Evolutionary conservation across 768 basidiomycete genomes (phyloP).

Genomic region (Pisolithus orientalis): DNA sequence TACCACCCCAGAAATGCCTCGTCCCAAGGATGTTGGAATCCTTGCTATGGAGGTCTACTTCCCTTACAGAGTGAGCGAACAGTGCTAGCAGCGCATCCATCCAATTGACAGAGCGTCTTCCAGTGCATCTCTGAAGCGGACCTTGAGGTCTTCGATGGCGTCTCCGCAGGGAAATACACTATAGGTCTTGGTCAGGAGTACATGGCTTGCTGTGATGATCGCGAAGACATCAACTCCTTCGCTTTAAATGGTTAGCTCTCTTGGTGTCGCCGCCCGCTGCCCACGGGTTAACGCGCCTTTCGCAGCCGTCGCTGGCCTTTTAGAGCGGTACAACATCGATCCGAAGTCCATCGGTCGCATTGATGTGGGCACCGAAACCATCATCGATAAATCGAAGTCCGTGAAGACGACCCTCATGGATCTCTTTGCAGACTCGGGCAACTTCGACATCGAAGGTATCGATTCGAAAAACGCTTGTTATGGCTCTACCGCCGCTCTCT

Average conservation of each 20-base stretch:
- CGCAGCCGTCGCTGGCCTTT: constrained; percentile 79
- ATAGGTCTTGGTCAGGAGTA: constrained; percentile 96
- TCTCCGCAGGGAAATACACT: constrained; percentile 95
- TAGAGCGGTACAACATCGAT: constrained; percentile 94
- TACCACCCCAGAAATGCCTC: constrained; percentile 26
- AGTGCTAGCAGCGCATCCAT: constrained; percentile 1
- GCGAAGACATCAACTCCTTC: constrained; percentile 99
- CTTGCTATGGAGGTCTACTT: constrained; percentile 94
- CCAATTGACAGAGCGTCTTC: constrained; percentile 6
- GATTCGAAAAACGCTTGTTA: constrained; percentile 99
- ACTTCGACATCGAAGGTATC: constrained; percentile 97
- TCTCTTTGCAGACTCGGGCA: constrained; percentile 87
- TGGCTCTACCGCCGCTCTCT: constrained; percentile 95
- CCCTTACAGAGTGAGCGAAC: constrained; percentile 69
- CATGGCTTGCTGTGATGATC: constrained; percentile 99
- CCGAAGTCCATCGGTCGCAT: constrained; percentile 95
- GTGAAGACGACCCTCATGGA: constrained; percentile 99
- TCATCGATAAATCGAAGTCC: constrained; percentile 99
- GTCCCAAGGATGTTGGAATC: constrained; percentile 92
- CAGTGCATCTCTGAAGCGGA: constrained; percentile 95
- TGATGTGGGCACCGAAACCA: constrained; percentile 97
- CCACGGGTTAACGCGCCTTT: not conserved
- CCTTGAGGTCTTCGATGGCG: constrained; percentile 91
- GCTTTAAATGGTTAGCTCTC: constrained; percentile 73
- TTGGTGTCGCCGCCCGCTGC: not conserved